Evolutionary conservation across 2,329 filamentous ascomycete species (phyloP).

Genomic region (Epicoccum nigrum): DNA sequence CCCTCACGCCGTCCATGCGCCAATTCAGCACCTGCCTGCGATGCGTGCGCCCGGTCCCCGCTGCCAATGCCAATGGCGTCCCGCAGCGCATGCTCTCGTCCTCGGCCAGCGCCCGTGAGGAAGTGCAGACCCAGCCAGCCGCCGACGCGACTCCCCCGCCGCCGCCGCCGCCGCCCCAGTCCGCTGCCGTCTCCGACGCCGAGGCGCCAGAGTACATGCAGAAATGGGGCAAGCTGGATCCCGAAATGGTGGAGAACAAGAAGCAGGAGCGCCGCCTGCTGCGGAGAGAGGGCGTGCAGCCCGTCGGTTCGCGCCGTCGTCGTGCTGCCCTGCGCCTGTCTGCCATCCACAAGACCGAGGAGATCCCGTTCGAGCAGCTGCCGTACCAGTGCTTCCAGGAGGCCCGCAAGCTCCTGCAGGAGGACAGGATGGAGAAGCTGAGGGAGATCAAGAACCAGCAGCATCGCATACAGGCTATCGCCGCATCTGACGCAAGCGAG

Average conservation of each 20-base stretch:
- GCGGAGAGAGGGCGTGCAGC: conserved; percentile 67
- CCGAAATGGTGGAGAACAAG: conserved; percentile 42
- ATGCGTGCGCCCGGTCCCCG: conserved; percentile 40
- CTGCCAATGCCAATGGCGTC: conserved; percentile 38
- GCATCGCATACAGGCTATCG: conserved; percentile 71
- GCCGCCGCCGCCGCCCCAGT: conserved; percentile 21
- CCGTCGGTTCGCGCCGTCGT: conserved; percentile 83
- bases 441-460: conserved; percentile 71
- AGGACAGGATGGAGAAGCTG: conserved; percentile 82
- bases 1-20: conserved; percentile 41
- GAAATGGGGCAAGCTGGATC: conserved; percentile 44
- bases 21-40: conserved; percentile 44
- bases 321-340: conserved; percentile 56
- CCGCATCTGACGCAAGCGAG: conserved; percentile 67
- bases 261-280: conserved; percentile 71
- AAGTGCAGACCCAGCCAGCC: conserved; percentile 47
- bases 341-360: conserved; percentile 59
- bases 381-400: conserved; percentile 99
- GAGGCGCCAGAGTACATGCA: conserved; percentile 40
- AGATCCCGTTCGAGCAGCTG: conserved; percentile 87
- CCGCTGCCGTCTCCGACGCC: conserved; percentile 14
- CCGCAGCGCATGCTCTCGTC: conserved; percentile 56
- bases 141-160: conserved; percentile 28
- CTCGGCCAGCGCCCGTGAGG: conserved; percentile 52
- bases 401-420: conserved; percentile 79